Evolutionary conservation across 1,139 yeast species (phyloP).

Genomic region (Suhomyces ambrosiae): DNA sequence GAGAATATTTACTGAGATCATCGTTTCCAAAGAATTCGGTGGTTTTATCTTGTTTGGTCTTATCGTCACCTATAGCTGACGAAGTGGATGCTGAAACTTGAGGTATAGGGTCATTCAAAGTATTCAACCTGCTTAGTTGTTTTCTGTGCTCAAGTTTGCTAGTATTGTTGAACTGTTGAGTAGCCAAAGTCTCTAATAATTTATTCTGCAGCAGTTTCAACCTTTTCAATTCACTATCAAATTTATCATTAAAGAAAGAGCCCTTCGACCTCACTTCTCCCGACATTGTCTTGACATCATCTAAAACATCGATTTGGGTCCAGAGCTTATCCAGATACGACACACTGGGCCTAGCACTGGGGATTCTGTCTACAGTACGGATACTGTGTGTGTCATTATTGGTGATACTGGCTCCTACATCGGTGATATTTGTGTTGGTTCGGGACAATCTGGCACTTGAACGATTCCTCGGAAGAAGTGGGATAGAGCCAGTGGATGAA

Average conservation of each 20-base stretch:
- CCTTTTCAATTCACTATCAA: slow-evolving; percentile 55
- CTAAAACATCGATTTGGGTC: slow-evolving; percentile 86
- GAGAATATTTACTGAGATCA: slow-evolving; percentile 15
- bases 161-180: slow-evolving; percentile 30
- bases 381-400: slow-evolving; percentile 28
- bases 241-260: slow-evolving; percentile 64
- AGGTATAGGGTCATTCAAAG: slow-evolving; percentile 3
- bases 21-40: slow-evolving; percentile 24
- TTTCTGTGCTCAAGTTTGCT: slow-evolving; percentile 15
- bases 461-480: slow-evolving; percentile 12
- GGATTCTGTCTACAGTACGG: slow-evolving; percentile 45
- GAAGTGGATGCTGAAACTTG: slow-evolving; percentile 4
- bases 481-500: slow-evolving; percentile 12
- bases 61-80: slow-evolving; percentile 5
- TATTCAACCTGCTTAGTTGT: slow-evolving; percentile 13
- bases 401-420: slow-evolving; percentile 14
- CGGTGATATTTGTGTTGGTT: slow-evolving; percentile 29
- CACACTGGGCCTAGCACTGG: slow-evolving; percentile 52
- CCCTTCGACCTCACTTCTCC: slow-evolving; percentile 52
- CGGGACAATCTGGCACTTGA: slow-evolving; percentile 26
- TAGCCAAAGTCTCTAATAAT: slow-evolving; percentile 58
- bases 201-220: slow-evolving; percentile 64
- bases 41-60: slow-evolving; percentile 15
- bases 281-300: slow-evolving; percentile 74
- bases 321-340: slow-evolving; percentile 74